Evolutionary conservation across 495 filamentous ascomycete species (phyloP), one percentile per base, ranked within the genome.

Genomic region (Xylaria bambusicola): DNA sequence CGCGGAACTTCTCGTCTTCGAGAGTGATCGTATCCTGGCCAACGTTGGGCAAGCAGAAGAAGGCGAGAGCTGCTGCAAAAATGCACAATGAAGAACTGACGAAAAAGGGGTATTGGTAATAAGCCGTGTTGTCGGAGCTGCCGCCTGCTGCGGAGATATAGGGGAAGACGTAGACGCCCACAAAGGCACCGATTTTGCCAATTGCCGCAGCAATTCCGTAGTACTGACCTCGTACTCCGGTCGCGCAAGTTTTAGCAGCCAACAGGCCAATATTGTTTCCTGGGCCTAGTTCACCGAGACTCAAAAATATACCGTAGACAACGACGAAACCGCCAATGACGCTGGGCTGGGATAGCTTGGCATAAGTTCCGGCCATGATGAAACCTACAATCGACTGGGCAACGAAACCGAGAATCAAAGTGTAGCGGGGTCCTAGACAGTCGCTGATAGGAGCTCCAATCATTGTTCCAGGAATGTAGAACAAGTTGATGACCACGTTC

Each of bases 221-320:
- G 76, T 95, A 97, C 67, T 94, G 90, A 9, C 92, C 93, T 21
- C 92, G 80, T 31, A 97, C 87, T 10, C 86, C 86, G 3, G 93
- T 97, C 0, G 92, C 90, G 69, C 86, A 88, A 15, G 89, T 93
- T 75, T 96, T 96, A 52, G 90, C 89, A 0, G 92, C 92, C 20
- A 92, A 73, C 0, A 96, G 82, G 5, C 92, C 92, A 64, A 96
- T 95, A 71, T 96, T 96, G 74, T 97, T 87, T 26, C 92, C 93
- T 0, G 93, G 91, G 0, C 92, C 93, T 41, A 93, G 67, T 71
- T 97, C 92, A 23, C 92, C 93, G 8, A 96, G 82, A 0, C 86
- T 84, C 2, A 90, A 78, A 78, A 97, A 96, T 64, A 97, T 83
- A 38, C 91, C 87, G 62, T 80, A 79, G 8, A 94, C 85, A 7